Evolutionary conservation across 148 eudicot species (phyloP).

Genomic region (Agrostemma githago): DNA sequence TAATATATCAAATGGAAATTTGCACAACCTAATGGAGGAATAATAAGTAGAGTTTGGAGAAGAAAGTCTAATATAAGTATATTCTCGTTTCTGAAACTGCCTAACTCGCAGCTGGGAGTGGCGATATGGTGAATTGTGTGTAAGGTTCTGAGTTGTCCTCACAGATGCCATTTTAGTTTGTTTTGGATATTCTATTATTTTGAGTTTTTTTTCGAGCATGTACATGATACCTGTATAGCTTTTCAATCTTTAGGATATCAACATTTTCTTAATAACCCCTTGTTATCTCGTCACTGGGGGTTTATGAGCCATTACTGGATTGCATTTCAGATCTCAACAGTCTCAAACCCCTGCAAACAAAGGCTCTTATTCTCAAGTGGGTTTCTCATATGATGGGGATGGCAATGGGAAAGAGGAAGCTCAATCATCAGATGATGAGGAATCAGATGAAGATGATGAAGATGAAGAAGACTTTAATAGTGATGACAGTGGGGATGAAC

Average conservation of each 20-base stretch:
- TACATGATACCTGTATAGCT: neutral
- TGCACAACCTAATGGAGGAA: neutral
- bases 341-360: slow-evolving; percentile 74
- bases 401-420: slow-evolving; percentile 67
- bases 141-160: neutral
- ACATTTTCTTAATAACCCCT: neutral
- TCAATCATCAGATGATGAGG: slow-evolving; percentile 64
- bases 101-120: neutral
- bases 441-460: slow-evolving; percentile 73
- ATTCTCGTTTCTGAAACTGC: neutral
- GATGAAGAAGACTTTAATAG: slow-evolving; percentile 94
- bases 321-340: slow-evolving; percentile 46
- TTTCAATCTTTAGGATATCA: neutral
- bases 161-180: neutral
- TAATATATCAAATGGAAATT: neutral
- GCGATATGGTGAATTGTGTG: neutral
- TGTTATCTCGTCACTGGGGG: neutral
- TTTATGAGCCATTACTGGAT: neutral
- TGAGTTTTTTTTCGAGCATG: neutral
- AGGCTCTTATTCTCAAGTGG: slow-evolving; percentile 95
- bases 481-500: slow-evolving; percentile 95
- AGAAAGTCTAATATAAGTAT: neutral
- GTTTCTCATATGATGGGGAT: slow-evolving; percentile 92
- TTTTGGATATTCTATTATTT: neutral
- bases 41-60: neutral